phyloP scores from a whole-genome alignment of 2,329 filamentous ascomycete genomes.

The Fusarium fujikuroi region DNA sequence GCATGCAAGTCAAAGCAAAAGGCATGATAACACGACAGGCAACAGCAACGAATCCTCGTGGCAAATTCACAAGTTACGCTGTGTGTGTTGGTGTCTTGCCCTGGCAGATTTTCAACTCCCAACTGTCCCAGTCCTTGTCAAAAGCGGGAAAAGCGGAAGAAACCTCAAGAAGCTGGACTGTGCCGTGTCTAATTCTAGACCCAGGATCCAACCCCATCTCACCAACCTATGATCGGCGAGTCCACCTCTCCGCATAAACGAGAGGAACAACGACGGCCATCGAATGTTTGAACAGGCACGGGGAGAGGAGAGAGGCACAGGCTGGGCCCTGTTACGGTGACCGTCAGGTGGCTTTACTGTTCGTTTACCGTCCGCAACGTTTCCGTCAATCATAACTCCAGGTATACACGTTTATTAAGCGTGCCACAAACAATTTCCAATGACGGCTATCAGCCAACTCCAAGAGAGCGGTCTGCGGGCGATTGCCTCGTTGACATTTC shows the following conservation, averaged over 20 bases:
- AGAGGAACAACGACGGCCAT: slow-evolving; percentile 26
- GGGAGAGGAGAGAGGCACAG: background rate
- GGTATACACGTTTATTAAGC: background rate
- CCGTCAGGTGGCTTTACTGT: background rate
- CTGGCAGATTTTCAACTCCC: slow-evolving; percentile 16
- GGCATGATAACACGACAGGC: slow-evolving; percentile 11
- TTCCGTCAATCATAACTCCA: slow-evolving; percentile 5
- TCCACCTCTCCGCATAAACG: slow-evolving; percentile 38
- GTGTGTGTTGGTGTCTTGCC: slow-evolving; percentile 20
- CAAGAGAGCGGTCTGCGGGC: slow-evolving; percentile 35
- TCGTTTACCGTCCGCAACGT: slow-evolving; percentile 11
- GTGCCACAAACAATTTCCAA: slow-evolving; percentile 1
- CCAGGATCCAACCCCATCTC: slow-evolving; percentile 1
- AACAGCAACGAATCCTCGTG: slow-evolving; percentile 22
- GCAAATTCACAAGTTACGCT: slow-evolving; percentile 5
- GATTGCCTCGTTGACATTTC: slow-evolving; percentile 21
- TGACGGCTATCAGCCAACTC: slow-evolving; percentile 4
- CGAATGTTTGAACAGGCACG: background rate
- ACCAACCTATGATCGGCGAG: slow-evolving; percentile 16
- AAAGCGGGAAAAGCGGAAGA: slow-evolving; percentile 7
- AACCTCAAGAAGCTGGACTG: slow-evolving; percentile 6
- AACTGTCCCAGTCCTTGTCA: background rate
- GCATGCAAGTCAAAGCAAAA: slow-evolving; percentile 24
- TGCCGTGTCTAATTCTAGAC: slow-evolving; percentile 8
- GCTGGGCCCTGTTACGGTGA: slow-evolving; percentile 5